Base-by-base conservation (phyloP, 768 basidiomycete genomes). In the Panellus pusillus region DNA sequence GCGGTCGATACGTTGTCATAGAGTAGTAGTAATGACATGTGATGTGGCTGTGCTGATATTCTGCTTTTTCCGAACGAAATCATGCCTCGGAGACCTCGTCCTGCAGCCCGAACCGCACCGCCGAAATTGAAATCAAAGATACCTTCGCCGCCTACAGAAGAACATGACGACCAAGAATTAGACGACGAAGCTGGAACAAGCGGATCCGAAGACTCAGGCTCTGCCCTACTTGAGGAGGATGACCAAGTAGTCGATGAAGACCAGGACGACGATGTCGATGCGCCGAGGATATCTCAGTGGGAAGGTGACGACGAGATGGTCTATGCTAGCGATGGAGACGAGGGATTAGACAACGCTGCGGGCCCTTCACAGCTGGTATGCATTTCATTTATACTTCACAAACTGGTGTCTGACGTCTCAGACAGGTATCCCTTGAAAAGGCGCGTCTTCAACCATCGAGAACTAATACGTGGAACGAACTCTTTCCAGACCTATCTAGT, bases 241-340 rank as follows among this genome's bases (percentile, higher is more conserved):
- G 24, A 24, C 6, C 24, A 24, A 24, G 24, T 3, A 24, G 24
- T 24, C 24, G 24, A 24, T 3, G 24, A 51, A 20, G 67, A 64
- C 14, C 67, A 68, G 11, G 73, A 70, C n/a, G 70, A 69, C n/a
- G 75, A 78, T 51, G 65, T 69, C 5, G 84, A 86, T 63, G 73
- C 72, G 2, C 82, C 83, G 8, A 74, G 84, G n/a, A 71, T 84
- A 24, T 79, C 76, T 13, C 83, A 82, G 60, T 88, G 84, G 83
- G 71, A 79, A 4, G 82, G 79, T 40, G 81, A 82, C 29, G 75
- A 74, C 41, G 72, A 70, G 44, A 65, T 75, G 43, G 69, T 63
- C 67, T 74, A 60, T 15, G 75, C 71, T 2, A 73, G 74, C 4
- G 68, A 70, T 2, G 71, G 65, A 17, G 74, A 72, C 15, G 65